These are phyloP conservation scores for Syzygium oleosum DNA, from an alignment of 345 rosid species.

Conservation along the genomic window DNA sequence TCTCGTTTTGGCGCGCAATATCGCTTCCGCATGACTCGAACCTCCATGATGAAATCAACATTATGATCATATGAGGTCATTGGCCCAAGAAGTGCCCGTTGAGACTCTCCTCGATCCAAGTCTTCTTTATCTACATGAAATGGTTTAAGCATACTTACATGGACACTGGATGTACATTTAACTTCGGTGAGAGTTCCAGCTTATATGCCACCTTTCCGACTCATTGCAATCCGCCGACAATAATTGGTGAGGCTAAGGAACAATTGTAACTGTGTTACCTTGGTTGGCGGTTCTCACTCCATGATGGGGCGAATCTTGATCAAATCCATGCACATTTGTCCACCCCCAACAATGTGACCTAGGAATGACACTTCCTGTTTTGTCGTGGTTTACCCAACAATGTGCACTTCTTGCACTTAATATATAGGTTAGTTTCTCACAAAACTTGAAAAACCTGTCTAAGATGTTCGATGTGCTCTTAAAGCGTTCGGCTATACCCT, in stretches of 20 bases:
- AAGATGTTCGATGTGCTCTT: background rate
- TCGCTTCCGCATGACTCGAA: background rate
- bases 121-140: background rate
- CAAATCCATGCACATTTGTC: rapidly evolving
- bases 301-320: background rate
- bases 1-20: background rate
- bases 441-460: background rate
- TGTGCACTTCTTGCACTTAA: background rate
- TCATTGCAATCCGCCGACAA: background rate
- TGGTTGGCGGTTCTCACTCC: background rate
- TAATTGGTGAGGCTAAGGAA: background rate
- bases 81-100: background rate
- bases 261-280: background rate
- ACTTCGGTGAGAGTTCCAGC: background rate
- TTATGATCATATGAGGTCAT: background rate
- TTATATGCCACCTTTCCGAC: background rate
- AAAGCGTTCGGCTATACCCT: background rate
- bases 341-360: background rate
- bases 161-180: background rate
- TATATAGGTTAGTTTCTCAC: background rate
- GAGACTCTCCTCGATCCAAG: background rate
- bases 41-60: background rate
- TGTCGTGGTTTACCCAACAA: too few species aligned
- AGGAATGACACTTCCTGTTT: background rate
- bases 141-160: background rate